Evolutionary conservation across 2,329 filamentous ascomycete species (phyloP), one percentile per base, ranked within the genome.

Genomic region (Colletotrichum graminicola): DNA sequence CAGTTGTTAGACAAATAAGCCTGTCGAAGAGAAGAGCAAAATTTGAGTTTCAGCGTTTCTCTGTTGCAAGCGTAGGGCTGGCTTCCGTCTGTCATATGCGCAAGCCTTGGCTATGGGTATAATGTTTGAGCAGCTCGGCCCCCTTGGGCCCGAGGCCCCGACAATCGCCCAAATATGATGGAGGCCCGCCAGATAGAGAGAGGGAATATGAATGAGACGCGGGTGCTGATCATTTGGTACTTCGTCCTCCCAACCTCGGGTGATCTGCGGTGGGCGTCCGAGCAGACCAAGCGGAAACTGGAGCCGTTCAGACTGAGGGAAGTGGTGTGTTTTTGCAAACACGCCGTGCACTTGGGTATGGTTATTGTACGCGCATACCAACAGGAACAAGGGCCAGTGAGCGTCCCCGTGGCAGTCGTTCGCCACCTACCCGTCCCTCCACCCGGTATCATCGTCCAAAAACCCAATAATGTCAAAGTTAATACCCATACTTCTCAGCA

Each of bases 401-500:
- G 5, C 26, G 39, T 23, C 11, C 32, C 11, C 51, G 34, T 11
- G 32, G 60, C 10, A n/a, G 34, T 2, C n/a, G 12, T 26, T n/a
- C 32, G 47, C 16, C 7, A 3, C 64, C 71, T 66, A 72, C 43
- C 57, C 66, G 56, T 71, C 67, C 62, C 54, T 73, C 73, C 73
- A 74, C 29, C 64, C 73, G 7, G 67, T 65, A 18, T 62, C 52
- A 29, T 60, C 62, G 43, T 73, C 74, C 43, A n/a, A 10, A 71
- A 76, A 76, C 57, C 73, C 76, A 55, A 74, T 72, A 43, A 65
- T 45, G 55, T 67, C 66, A 32, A 74, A 62, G 39, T 73, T 59
- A 60, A 74, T 67, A 36, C 73, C 71, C 52, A 71, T 72, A 39
- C 73, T 74, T 49, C 47, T 68, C 21, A 74, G 61, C 73, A 74